Evolutionary conservation across 768 basidiomycete species (phyloP).

Genomic region (Lyophyllum decastes): DNA sequence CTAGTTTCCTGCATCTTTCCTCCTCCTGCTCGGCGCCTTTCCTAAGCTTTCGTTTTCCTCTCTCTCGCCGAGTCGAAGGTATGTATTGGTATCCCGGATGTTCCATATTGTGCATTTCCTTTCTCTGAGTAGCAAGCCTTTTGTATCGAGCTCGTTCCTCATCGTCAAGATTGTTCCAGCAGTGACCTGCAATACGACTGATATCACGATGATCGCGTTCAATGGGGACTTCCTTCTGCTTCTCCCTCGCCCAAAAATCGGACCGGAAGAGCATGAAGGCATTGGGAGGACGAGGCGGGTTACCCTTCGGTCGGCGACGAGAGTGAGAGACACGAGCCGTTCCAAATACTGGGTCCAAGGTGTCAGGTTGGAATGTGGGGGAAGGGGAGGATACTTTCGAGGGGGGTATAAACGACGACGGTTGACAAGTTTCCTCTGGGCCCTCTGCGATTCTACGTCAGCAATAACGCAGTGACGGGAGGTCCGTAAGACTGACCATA

Average conservation of each 20-base stretch:
- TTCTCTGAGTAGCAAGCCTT: conserved; percentile 41
- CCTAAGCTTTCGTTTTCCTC: conserved; percentile 37
- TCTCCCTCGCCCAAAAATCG: conserved; percentile 56
- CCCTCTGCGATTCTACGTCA: not conserved
- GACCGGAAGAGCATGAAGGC: conserved; percentile 77
- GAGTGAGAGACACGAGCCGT: conserved; percentile 18
- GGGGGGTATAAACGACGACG: not conserved
- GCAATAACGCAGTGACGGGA: not conserved
- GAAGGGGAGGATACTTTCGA: not conserved
- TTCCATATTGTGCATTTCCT: conserved; percentile 43
- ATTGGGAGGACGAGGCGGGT: conserved; percentile 72
- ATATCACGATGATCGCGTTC: conserved; percentile 70
- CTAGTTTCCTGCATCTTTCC: conserved; percentile 39
- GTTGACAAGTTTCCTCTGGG: conserved; percentile 6
- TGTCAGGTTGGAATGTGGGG: not conserved
- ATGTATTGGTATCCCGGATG: conserved; percentile 61
- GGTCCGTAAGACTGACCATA: conserved; percentile 21
- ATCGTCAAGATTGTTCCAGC: conserved; percentile 55
- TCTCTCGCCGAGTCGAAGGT: conserved; percentile 33
- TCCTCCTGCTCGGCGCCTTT: conserved; percentile 32
- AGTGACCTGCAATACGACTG: conserved; percentile 60
- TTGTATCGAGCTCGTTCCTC: conserved; percentile 44
- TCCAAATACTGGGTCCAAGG: not conserved
- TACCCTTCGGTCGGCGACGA: conserved; percentile 33
- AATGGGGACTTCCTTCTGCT: conserved; percentile 44